Evolutionary conservation across 495 filamentous ascomycete species (phyloP), one percentile per base, ranked within the genome.

Genomic region (Penicillium paxilli): DNA sequence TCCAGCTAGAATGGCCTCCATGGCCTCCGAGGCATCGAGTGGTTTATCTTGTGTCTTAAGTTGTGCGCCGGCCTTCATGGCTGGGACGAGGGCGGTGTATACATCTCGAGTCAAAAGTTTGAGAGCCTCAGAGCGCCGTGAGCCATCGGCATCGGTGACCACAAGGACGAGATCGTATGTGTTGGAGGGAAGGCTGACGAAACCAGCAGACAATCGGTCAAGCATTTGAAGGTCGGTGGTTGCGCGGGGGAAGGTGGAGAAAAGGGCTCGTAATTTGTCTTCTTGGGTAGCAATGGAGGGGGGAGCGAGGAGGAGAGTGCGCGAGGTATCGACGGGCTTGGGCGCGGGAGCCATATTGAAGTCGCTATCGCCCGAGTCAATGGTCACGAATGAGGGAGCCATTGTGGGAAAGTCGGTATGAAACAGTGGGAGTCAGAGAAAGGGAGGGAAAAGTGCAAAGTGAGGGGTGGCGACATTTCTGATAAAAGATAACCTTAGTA

Each of bases 161-260:
- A 98, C 78, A 12, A 97, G 80, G 9, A 97, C 80, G 42, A 89
- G 72, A 63, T 95, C 88, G 77, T 98, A 98, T 47, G 88, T 90
- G 22, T 80, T 66, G 11, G 79, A 51, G 2, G 94, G 90, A 4
- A 99, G 86, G 4, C 83, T 70, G 46, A 94, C 89, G 35, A 97
- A 80, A 47, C 90, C 91, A 33, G 89, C 80, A 1, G 90, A 85
- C 16, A 99, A 81, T 25, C 94, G 91, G 74, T 99, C 94, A 49
- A 99, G 89, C 94, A 99, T 99, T 67, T 98, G 95, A 33, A 99
- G 79, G 66, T 99, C 94, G 44, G 91, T 91, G 28, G 78, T 73
- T 51, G 75, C 69, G 61, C 90, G 87, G 66, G 90, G 83, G 71
- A 89, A 83, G 32, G 83, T 76, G 21, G 76, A 76, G 58, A 87